These are phyloP conservation scores for Cutaneotrichosporon daszewskae DNA, from an alignment of 1,284 basidiomycete genomes.

Conservation along the genomic window DNA sequence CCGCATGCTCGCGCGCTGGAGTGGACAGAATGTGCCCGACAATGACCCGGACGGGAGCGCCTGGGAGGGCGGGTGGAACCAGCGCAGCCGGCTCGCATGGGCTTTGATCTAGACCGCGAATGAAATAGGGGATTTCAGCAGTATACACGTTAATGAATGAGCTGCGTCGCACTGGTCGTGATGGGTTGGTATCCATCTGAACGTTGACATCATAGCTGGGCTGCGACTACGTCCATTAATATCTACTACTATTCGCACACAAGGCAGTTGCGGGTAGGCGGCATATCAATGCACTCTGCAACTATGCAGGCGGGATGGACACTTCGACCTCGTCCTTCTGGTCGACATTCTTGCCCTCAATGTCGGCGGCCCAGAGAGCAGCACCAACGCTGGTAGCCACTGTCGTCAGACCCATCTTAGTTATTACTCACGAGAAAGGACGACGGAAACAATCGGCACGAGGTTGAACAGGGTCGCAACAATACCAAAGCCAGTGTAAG, in stretches of 20 bases:
- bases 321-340: not conserved
- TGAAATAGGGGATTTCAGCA: no score
- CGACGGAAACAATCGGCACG: slow-evolving; percentile 56
- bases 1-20: slow-evolving; percentile 22
- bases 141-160: no score
- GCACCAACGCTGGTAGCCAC: slow-evolving; percentile 56
- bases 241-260: no score
- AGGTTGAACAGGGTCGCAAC: slow-evolving; percentile 58
- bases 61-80: slow-evolving; percentile 33
- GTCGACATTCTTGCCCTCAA: slow-evolving; percentile 15
- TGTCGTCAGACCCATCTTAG: slow-evolving; percentile 15
- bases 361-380: slow-evolving; percentile 63
- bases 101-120: slow-evolving; percentile 18
- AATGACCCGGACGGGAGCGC: slow-evolving; percentile 21
- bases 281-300: no score
- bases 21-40: slow-evolving; percentile 4
- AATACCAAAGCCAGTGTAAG: slow-evolving; percentile 60
- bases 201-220: no score
- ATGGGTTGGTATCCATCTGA: no score
- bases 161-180: no score
- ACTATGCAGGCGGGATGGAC: not conserved
- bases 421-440: slow-evolving; percentile 52
- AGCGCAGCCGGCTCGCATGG: slow-evolving; percentile 26
- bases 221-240: no score
- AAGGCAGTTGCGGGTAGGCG: no score